These are phyloP conservation scores for Kondoa malvinella DNA, from an alignment of 768 basidiomycete species.

Conservation along the genomic window DNA sequence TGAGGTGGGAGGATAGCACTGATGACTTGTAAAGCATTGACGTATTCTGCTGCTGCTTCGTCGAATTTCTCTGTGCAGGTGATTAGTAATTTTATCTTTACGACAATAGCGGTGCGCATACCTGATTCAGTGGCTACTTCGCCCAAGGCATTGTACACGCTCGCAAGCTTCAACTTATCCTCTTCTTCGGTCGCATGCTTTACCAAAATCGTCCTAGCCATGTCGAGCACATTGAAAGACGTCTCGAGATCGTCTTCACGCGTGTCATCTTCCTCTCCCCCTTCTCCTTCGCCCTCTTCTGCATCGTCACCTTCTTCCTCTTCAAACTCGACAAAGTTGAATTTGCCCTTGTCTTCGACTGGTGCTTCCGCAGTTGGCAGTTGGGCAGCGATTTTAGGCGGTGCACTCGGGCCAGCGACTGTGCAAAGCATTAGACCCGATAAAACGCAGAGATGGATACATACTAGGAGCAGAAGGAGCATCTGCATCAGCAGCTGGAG, in stretches of 20 bases:
- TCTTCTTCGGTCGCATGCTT: slow-evolving; percentile 33
- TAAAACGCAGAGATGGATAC: neutral
- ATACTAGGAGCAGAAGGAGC: neutral
- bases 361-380: slow-evolving; percentile 2
- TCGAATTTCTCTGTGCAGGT: slow-evolving; percentile 23
- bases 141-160: slow-evolving; percentile 74
- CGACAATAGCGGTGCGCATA: slow-evolving; percentile 31
- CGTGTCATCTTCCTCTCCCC: slow-evolving; percentile 43
- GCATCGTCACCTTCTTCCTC: slow-evolving; percentile 36
- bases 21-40: slow-evolving; percentile 15
- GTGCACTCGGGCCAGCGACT: slow-evolving; percentile 5
- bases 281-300: slow-evolving; percentile 46
- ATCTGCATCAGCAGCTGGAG: slow-evolving; percentile 23
- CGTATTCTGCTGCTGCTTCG: slow-evolving; percentile 23
- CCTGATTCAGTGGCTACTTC: slow-evolving; percentile 96
- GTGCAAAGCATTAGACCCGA: neutral
- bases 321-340: slow-evolving; percentile 65
- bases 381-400: neutral
- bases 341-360: slow-evolving; percentile 41
- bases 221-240: slow-evolving; percentile 93
- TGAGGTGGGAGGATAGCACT: slow-evolving; percentile 11
- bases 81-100: neutral
- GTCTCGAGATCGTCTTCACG: slow-evolving; percentile 96
- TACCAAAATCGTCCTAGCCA: slow-evolving; percentile 71
- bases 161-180: slow-evolving; percentile 61